phyloP scores from a whole-genome alignment of 2,329 filamentous ascomycete genomes.

The Penicillium sp. region DNA sequence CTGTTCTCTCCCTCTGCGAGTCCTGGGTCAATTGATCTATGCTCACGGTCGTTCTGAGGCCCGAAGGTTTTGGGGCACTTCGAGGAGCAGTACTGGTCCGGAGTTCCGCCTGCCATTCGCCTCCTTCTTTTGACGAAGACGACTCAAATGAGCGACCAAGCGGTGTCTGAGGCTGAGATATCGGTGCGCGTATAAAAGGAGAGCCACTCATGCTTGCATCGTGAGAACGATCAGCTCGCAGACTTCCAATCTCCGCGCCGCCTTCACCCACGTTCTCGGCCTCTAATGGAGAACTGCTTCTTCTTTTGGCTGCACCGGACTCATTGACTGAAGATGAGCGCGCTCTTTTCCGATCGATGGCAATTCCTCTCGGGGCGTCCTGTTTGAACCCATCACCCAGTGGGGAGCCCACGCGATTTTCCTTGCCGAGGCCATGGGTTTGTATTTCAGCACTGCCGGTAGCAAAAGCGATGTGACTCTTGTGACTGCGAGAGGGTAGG shows the following conservation, averaged over 20 bases:
- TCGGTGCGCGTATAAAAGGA: constrained; percentile 49
- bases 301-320: constrained; percentile 30
- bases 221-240: constrained; percentile 28
- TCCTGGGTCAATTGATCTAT: constrained; percentile 22
- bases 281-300: constrained; percentile 27
- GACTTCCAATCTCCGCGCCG: constrained; percentile 23
- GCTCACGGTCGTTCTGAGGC: constrained; percentile 28
- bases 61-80: constrained; percentile 28
- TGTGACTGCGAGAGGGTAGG: constrained; percentile 10
- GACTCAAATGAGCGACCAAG: constrained; percentile 35
- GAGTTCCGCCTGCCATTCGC: constrained; percentile 22
- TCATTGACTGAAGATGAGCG: constrained; percentile 33
- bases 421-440: constrained; percentile 12
- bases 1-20: constrained; percentile 20
- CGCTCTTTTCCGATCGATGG: constrained; percentile 32
- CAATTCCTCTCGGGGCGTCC: constrained; percentile 2
- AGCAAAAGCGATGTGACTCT: constrained; percentile 10
- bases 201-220: constrained; percentile 49
- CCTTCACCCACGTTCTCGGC: constrained; percentile 27
- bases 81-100: constrained; percentile 18
- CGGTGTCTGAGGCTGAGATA: constrained; percentile 29
- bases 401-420: constrained; percentile 21
- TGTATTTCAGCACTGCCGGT: constrained; percentile 13
- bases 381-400: constrained; percentile 18
- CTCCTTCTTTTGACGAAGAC: constrained; percentile 23